Base-by-base conservation (phyloP, 2,329 filamentous ascomycete genomes). In the Didymella exigua region DNA sequence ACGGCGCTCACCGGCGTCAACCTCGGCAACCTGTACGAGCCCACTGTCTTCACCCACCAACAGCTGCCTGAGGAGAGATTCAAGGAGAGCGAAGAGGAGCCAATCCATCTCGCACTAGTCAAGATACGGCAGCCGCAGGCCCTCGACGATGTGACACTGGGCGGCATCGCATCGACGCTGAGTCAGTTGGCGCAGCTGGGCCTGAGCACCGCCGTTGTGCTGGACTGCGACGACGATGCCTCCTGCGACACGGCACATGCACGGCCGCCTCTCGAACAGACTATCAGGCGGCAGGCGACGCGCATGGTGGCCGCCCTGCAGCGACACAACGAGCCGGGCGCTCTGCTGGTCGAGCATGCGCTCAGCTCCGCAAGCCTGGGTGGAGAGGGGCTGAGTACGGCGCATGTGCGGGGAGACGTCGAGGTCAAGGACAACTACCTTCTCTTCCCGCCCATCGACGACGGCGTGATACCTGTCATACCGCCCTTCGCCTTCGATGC, bases 141-240 rank as follows among this genome's bases (percentile, higher is more conserved):
- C 1, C 82, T 96, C 41, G 83, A 90, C 65, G 84, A 92, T 55
- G 76, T 79, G 2, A 89, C 86, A 0, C 72, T 98, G 10, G 76
- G 83, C 40, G 93, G 91, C 1, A 86, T 98, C 54, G 91, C 89
- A 5, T 86, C 88, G 71, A 98, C 95, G 0, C 77, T 99, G 34
- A 87, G 88, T 26, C 93, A 96, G 72, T 85, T 99, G 44, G 85
- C 87, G 33, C 86, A 88, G 47, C 82, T 99, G 13, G 93, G 95
- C 2, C 83, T 99, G 62, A 82, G 86, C 44, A 92, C 91, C 56
- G 86, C 93, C 18, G 84, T 99, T 0, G 89, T 98, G 1, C 79
- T 97, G 8, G 93, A 97, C 65, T 89, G 87, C 46, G 76, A 80
- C 24, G 77, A 80, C 23, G 77, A 78, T 16, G 60, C 55, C 38